Conservation (phyloP, 768 basidiomycete species). For the Neoboletus brunneissimus region DNA sequence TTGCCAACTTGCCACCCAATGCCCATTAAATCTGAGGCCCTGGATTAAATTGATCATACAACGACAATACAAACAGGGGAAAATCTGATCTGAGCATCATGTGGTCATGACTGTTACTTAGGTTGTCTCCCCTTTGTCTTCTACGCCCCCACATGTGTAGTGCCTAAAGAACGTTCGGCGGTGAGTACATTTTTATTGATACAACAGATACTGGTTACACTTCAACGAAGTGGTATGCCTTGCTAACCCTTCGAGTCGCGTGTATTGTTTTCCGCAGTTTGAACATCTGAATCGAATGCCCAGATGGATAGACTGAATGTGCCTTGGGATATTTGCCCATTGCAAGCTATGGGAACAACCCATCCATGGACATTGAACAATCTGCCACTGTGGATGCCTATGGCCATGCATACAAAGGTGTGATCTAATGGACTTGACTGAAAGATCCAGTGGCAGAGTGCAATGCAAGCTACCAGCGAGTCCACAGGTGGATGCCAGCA, state of each 20-base stretch:
- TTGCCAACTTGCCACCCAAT: too few species aligned
- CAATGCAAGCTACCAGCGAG: conserved; percentile 2
- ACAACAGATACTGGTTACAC: not conserved
- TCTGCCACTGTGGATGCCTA: not conserved
- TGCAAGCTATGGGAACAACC: not conserved
- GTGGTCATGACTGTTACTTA: not conserved
- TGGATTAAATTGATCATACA: too few species aligned
- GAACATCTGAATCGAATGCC: not conserved
- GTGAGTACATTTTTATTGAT: not conserved
- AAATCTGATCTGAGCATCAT: too few species aligned
- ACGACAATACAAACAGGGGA: not conserved
- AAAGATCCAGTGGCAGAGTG: not conserved
- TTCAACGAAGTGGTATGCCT: not conserved
- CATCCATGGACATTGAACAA: conserved; percentile 8
- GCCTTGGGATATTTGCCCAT: conserved; percentile 8
- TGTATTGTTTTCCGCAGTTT: conserved; percentile 5
- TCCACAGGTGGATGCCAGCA: not conserved
- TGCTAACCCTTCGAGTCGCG: conserved; percentile 1
- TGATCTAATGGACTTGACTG: not conserved
- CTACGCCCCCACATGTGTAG: not conserved
- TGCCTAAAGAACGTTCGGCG: not conserved
- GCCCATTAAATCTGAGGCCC: too few species aligned
- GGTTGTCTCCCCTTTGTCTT: not conserved
- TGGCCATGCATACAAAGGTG: conserved; percentile 14
- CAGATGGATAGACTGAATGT: conserved; percentile 7